Base-by-base conservation (phyloP, 768 basidiomycete species). In the Exsudoporus frostii region DNA sequence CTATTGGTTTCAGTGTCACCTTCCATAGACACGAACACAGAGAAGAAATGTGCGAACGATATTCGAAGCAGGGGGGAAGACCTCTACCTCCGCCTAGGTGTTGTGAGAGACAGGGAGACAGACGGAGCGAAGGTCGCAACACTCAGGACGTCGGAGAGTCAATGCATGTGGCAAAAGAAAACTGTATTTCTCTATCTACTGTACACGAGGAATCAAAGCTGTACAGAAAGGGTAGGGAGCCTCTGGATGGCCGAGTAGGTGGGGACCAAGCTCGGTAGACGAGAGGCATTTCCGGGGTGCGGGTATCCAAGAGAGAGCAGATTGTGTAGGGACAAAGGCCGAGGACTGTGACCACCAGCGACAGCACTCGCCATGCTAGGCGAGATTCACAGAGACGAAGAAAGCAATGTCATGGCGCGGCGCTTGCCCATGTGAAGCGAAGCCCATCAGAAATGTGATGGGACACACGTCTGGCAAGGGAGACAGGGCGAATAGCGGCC, bases 61-160 rank as follows among this genome's bases (percentile, higher is more conserved):
- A 7, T 65, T 48, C 45, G 58, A 48, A 45, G 58, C 7, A 54
- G 51, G 42, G 53, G 37, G 19, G 14, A 46, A 25, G 45, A 52
- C 48, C 45, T 53, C 51, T 45, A 58, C 53, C 46, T 56, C 50
- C 60, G 45, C 58, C 48, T 45, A 48, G 22, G 53, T 60, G 58
- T 58, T 62, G 63, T 68, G 57, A 54, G 48, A 53, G 54, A 52
- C 44, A 54, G 51, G 58, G 42, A 58, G 48, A 52, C 54, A 44
- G 50, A 61, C 34, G 45, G 58, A 63, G 66, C 63, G 60, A 71
- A 67, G 69, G 69, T 70, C 61, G 63, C 61, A 66, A 62, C 64
- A 59, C 57, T 68, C 60, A 61, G 58, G 69, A 65, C 63, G 78
- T 79, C 78, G 78, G 79, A 79, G 78, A 79, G 78, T 79, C 76